Percentiles rank a stretch among this genome's conserved stretches.
phyloP scores from a whole-genome alignment of 345 rosid species.

The Bruguiera sexangula region DNA sequence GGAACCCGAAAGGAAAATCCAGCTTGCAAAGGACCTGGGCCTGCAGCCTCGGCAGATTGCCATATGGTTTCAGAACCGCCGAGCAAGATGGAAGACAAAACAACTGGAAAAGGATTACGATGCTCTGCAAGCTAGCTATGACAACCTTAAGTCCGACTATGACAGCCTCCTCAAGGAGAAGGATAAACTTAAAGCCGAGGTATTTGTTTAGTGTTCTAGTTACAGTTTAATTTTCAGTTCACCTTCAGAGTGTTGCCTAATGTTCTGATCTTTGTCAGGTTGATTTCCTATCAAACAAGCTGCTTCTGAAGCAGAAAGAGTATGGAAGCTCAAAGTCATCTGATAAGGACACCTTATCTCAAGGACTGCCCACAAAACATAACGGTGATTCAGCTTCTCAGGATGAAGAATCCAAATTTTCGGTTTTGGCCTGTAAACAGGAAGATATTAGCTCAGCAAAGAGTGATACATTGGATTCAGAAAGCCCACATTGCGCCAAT shows the following conservation, averaged over 20 bases:
- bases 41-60: constrained; percentile 31
- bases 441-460: constrained; percentile 29
- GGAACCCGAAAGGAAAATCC: constrained; percentile 30
- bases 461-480: constrained; percentile 32
- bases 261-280: constrained; percentile 14
- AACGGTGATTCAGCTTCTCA: constrained; percentile 18
- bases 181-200: constrained; percentile 27
- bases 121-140: constrained; percentile 17
- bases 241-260: too few relatives aligned
- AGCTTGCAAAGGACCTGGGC: constrained; percentile 29
- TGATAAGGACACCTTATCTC: constrained; percentile 14
- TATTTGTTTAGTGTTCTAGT: neutral
- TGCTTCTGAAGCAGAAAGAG: constrained; percentile 16
- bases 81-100: constrained; percentile 30
- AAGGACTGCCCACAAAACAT: constrained; percentile 6
- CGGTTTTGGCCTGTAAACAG: constrained; percentile 21
- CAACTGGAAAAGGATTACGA: constrained; percentile 28
- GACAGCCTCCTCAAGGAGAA: constrained; percentile 22
- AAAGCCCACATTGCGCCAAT: constrained; percentile 41
- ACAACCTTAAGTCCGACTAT: constrained; percentile 22
- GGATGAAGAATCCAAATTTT: constrained; percentile 19
- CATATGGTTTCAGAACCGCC: constrained; percentile 34
- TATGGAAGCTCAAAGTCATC: constrained; percentile 15
- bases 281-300: constrained; percentile 16
- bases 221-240: too few relatives aligned